Evolutionary conservation across 208 protist genomes (phyloP), one percentile per base, ranked within the genome.

Genomic region (Wallacemonas sp.): DNA sequence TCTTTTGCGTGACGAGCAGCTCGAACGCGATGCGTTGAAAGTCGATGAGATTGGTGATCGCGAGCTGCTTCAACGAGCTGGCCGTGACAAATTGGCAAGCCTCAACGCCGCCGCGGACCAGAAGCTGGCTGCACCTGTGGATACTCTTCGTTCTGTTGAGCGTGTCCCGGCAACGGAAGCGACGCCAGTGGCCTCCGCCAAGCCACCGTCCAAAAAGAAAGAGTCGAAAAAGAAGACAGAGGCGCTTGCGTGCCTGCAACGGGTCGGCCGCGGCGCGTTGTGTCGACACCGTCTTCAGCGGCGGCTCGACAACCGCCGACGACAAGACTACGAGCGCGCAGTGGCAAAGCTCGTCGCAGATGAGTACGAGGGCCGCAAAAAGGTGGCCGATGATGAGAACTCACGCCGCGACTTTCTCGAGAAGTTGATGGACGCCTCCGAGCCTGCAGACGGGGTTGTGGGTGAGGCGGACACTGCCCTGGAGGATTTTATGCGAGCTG

Each of bases 271-370:
- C 23, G 74, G 68, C 26, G 60, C 19, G 17, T 36, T 69, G 3
- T 60, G 62, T 21, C 52, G 70, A 8, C 38, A 19, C 19, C 68
- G 56, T 14, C 30, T 80, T 1, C 54, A 58, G 63, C 65, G 39
- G 0, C 63, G 70, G 12, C 48, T 76, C 34, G 39, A 58, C 23
- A 80, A 72, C 41, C 58, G 74, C 2, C 69, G 65, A 1, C 60
- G 57, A 9, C 63, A 80, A 14, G 21, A 76, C 24, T 57, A 49
- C 30, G 74, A 76, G 38, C 57, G 55, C 14, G 69, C 63, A 9
- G 48, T 80, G 14, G 56, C 30, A 2, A 27, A 26, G 12, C 58
- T 75, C n/a, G 39, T 75, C 17, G 70, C 70, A 9, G 62, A 75
- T 19, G 70, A 75, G 47, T 65, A 68, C 41, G 66, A 38, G 17